phyloP scores from a whole-genome alignment of 1,284 basidiomycete species.

The Neonothopanus nambi region DNA sequence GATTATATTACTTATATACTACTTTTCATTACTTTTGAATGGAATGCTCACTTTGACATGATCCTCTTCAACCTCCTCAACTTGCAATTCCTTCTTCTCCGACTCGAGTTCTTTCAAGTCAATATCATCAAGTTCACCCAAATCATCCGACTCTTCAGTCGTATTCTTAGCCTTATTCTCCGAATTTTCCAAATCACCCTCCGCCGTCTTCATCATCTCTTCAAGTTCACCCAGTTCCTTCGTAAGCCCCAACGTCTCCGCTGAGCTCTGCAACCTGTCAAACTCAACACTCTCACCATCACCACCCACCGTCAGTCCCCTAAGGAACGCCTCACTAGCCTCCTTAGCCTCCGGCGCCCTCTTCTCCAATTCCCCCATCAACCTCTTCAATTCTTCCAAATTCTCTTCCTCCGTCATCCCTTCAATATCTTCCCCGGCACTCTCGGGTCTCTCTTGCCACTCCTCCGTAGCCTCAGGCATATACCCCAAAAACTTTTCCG shows the following conservation, averaged over 20 bases:
- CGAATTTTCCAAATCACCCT: constrained; percentile 3
- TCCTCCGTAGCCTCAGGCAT: constrained; percentile 25
- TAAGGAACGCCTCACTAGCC: constrained; percentile 9
- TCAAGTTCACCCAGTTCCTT: constrained; percentile 6
- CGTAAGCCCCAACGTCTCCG: not conserved
- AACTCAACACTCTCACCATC: not conserved
- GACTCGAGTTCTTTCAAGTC: not conserved
- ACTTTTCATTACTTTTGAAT: not conserved
- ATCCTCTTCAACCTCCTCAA: constrained; percentile 8
- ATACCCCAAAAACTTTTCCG: constrained; percentile 30
- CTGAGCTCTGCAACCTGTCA: not conserved
- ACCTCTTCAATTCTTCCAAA: constrained; percentile 11
- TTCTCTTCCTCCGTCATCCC: constrained; percentile 13
- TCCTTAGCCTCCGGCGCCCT: constrained; percentile 7
- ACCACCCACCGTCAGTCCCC: not conserved
- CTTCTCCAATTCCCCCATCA: constrained; percentile 7
- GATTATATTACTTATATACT: not conserved
- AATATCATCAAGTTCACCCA: not conserved
- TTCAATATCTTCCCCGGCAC: not conserved
- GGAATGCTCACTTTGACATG: constrained; percentile 10
- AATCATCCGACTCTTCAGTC: not conserved
- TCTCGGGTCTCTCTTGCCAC: constrained; percentile 22
- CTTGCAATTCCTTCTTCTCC: not conserved
- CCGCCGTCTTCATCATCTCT: constrained; percentile 4
- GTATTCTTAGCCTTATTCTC: constrained; percentile 9